Evolutionary conservation across 345 rosid species (phyloP).

Genomic region (Citrus unshiu): DNA sequence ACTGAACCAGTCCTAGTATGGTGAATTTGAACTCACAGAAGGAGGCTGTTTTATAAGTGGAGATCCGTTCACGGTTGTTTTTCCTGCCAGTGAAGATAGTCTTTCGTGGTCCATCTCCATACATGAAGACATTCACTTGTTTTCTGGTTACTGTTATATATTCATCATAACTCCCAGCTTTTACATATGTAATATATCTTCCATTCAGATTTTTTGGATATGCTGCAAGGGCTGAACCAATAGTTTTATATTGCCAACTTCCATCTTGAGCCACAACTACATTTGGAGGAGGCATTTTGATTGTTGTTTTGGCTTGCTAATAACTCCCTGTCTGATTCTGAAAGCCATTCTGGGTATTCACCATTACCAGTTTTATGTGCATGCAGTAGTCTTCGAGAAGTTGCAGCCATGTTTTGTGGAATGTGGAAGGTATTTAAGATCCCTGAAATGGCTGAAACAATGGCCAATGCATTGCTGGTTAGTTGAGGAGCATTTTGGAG

Average conservation of each 20-base stretch:
- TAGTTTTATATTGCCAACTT: conserved; percentile 39
- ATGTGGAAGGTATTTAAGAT: conserved; percentile 27
- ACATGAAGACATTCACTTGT: conserved; percentile 52
- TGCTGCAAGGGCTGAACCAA: conserved; percentile 37
- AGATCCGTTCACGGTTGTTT: conserved; percentile 28
- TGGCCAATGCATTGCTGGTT: conserved; percentile 48
- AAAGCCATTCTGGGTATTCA: conserved; percentile 36
- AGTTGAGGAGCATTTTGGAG: conserved; percentile 33
- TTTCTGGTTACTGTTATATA: conserved; percentile 37
- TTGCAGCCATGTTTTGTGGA: neutral
- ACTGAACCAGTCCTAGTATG: neutral
- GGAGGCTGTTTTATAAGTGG: conserved; percentile 54
- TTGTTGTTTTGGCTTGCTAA: conserved; percentile 19
- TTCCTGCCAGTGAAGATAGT: conserved; percentile 54
- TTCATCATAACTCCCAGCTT: conserved; percentile 62
- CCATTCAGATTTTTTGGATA: conserved; percentile 32
- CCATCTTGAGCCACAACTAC: conserved; percentile 53
- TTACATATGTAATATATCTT: conserved; percentile 55
- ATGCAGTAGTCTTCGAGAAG: conserved; percentile 16
- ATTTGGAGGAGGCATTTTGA: conserved; percentile 21
- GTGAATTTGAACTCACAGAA: conserved; percentile 25
- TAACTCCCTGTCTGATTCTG: conserved; percentile 32
- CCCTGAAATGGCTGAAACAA: conserved; percentile 25
- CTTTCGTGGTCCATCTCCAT: conserved; percentile 71
- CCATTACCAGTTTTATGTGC: neutral